Evolutionary conservation across 345 rosid species (phyloP), one percentile per base, ranked within the genome.

Genomic region (Eucalyptus cloeziana): DNA sequence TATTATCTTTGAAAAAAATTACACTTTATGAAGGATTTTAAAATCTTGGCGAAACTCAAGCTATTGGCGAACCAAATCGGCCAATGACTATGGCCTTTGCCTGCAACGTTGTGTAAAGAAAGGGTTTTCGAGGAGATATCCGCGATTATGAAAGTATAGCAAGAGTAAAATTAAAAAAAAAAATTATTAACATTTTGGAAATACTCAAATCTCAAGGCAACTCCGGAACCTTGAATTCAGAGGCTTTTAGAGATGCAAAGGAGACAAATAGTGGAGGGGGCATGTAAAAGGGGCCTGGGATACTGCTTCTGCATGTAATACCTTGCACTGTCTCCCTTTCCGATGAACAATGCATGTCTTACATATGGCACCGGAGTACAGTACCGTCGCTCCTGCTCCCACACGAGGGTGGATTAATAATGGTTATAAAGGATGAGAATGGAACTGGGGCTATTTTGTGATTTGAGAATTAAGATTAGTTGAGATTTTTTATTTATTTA

Each of bases 31-130:
- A 56, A 9, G 27, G 13, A 56, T 21, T 56, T 56, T 56, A 56
- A 52, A 52, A 19, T 52, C 58, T 13, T 1, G 0, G 12, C 12
- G 1, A 24, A 56, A 22, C 62, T 24, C 13, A 56, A 24, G 30
- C 3, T 4, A 6, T 56, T 10, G 62, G 30, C 13, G 0, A 56
- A 24, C 30, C 62, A 56, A 56, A 56, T 56, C 3, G 6, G 62
- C 0, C 62, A 56, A 10, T 56, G 13, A 25, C 30, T 24, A 56
- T 22, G 62, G 62, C 30, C 30, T 56, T 56, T 25, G 13, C 13
- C 30, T 4, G 1, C 3, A 24, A 56, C 5, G 1, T 24, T 56
- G 62, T 24, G 30, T 56, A 56, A 56, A 56, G 13, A 25, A 25
- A 56, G 13, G 62, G 5, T 56, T 56, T 56, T 56, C 13, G 3